phyloP scores from a whole-genome alignment of 2,329 filamentous ascomycete genomes.

The Leptographium lundbergii region DNA sequence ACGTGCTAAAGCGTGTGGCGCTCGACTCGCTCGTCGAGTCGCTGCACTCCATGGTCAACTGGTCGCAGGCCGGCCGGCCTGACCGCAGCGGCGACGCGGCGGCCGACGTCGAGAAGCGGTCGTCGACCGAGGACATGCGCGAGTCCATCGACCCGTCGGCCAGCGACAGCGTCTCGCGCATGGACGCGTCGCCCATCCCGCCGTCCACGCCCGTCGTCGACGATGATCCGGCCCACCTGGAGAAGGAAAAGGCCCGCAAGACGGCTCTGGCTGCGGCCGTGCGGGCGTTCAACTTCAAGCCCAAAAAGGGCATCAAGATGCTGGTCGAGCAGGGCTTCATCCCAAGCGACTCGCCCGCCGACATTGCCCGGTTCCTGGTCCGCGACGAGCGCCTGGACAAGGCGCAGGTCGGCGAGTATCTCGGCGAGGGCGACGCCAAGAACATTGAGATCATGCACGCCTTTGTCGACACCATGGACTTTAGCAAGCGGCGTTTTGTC shows the following conservation, averaged over 20 bases:
- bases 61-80: constrained; percentile 57
- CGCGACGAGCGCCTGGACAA: constrained; percentile 81
- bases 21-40: constrained; percentile 83
- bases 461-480: constrained; percentile 93
- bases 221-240: constrained; percentile 88
- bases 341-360: constrained; percentile 58
- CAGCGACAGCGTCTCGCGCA: constrained; percentile 47
- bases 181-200: constrained; percentile 37
- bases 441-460: constrained; percentile 98
- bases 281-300: constrained; percentile 93
- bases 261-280: constrained; percentile 84
- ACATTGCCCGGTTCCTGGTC: constrained; percentile 75
- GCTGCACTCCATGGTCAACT: constrained; percentile 79
- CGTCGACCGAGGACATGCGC: constrained; percentile 42
- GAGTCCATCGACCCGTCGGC: constrained; percentile 65
- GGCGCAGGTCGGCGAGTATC: constrained; percentile 80
- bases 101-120: constrained; percentile 37
- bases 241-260: constrained; percentile 88
- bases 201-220: constrained; percentile 38
- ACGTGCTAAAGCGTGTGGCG: constrained; percentile 79
- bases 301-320: constrained; percentile 81
- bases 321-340: constrained; percentile 83
- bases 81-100: constrained; percentile 39
- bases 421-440: constrained; percentile 84
- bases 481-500: constrained; percentile 80